Conservation (phyloP, 768 basidiomycete genomes). For the Hericium coralloides region DNA sequence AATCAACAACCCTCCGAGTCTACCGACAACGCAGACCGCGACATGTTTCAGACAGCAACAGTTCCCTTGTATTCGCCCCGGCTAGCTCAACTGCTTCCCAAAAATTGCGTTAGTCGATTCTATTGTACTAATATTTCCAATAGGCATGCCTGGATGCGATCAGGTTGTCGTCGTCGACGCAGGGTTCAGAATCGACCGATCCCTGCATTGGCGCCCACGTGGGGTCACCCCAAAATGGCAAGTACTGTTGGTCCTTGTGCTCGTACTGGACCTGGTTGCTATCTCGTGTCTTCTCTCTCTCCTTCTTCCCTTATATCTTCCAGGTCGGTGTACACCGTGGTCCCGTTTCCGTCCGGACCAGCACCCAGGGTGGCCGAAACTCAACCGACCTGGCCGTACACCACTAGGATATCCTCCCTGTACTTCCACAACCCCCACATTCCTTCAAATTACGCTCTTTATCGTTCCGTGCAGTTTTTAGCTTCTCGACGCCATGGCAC, state of each 20-base stretch:
- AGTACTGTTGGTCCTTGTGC: not conserved
- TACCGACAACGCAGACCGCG: too few species aligned
- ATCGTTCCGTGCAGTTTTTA: not conserved
- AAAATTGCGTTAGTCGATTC: too few species aligned
- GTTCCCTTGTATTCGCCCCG: too few species aligned
- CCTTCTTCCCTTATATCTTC: not conserved
- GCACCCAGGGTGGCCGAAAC: not conserved
- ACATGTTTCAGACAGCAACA: too few species aligned
- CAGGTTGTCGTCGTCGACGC: too few species aligned
- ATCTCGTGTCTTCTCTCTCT: not conserved
- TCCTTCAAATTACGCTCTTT: not conserved
- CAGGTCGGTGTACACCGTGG: too few species aligned
- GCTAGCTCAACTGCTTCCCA: too few species aligned
- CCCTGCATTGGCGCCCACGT: too few species aligned
- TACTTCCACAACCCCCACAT: not conserved
- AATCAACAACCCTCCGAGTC: too few species aligned
- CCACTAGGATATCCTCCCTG: not conserved
- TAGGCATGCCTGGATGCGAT: too few species aligned
- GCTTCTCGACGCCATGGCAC: slow-evolving; percentile 4
- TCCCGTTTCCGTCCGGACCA: not conserved
- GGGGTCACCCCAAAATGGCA: not conserved
- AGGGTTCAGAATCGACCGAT: too few species aligned
- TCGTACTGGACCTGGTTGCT: not conserved
- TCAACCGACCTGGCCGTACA: not conserved
- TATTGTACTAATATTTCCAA: too few species aligned